Evolutionary conservation across 2,329 filamentous ascomycete genomes (phyloP).

Genomic region (Capronia coronata): DNA sequence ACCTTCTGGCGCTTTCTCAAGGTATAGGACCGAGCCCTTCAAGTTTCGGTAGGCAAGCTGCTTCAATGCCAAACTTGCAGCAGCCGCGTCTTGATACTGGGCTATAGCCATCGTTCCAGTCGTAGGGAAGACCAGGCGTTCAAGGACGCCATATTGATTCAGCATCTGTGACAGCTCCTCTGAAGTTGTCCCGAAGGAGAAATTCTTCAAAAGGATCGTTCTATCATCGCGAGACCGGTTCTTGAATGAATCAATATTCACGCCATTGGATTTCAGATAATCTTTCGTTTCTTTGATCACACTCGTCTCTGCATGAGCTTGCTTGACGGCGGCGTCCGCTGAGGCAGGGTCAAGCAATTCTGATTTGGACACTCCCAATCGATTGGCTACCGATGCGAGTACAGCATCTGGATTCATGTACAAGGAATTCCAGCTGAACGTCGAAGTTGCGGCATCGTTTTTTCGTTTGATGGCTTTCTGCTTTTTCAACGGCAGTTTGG

Average conservation of each 20-base stretch:
- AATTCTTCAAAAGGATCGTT: slow-evolving; percentile 89
- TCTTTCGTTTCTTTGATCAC: slow-evolving; percentile 93
- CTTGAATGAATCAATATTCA: slow-evolving; percentile 89
- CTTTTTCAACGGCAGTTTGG: slow-evolving; percentile 88
- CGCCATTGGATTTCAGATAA: slow-evolving; percentile 80
- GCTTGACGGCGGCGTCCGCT: slow-evolving; percentile 87
- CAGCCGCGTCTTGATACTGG: slow-evolving; percentile 70
- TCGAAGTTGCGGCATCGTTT: slow-evolving; percentile 66
- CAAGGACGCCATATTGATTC: slow-evolving; percentile 75
- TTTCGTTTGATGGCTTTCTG: slow-evolving; percentile 86
- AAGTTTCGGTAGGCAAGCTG: slow-evolving; percentile 83
- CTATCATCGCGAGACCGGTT: slow-evolving; percentile 75
- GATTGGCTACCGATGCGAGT: slow-evolving; percentile 77
- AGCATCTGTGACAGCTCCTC: slow-evolving; percentile 76
- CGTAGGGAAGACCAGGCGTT: slow-evolving; percentile 82
- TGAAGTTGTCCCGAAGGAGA: slow-evolving; percentile 71
- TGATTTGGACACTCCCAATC: slow-evolving; percentile 82
- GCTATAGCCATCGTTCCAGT: slow-evolving; percentile 90
- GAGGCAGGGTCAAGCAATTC: slow-evolving; percentile 93
- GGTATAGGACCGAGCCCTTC: slow-evolving; percentile 82
- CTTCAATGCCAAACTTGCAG: slow-evolving; percentile 77
- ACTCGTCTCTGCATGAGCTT: slow-evolving; percentile 92
- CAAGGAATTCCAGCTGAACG: slow-evolving; percentile 99
- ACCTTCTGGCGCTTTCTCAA: slow-evolving; percentile 86
- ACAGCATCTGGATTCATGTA: slow-evolving; percentile 94